A percentile compares a stretch with the other conserved stretches of the same genome.
Conservation (phyloP, 1,139 yeast species). For the Hyphopichia wangnamkhiaoensis region DNA sequence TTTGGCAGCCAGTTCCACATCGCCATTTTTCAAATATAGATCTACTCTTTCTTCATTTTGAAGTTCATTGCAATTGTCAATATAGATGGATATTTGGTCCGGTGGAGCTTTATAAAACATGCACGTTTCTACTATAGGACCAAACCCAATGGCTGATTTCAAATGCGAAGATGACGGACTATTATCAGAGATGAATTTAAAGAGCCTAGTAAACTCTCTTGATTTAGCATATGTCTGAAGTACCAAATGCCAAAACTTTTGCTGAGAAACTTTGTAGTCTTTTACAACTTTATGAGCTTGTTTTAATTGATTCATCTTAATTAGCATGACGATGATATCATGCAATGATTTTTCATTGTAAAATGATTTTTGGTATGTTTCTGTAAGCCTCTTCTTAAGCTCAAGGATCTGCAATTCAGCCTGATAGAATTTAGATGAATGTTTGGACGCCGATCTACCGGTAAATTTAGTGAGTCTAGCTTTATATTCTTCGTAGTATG, state of each 20-base stretch:
- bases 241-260: conserved; percentile 64
- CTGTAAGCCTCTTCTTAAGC: conserved; percentile 53
- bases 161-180: conserved; percentile 23
- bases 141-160: conserved; percentile 75
- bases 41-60: conserved; percentile 45
- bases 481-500: conserved; percentile 28
- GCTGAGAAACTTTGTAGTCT: conserved; percentile 63
- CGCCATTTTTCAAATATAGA: conserved; percentile 54
- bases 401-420: conserved; percentile 54
- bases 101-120: conserved; percentile 50
- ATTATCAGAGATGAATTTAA: conserved; percentile 40
- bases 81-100: conserved; percentile 37
- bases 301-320: conserved; percentile 59
- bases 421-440: conserved; percentile 35
- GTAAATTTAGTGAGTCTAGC: conserved; percentile 24
- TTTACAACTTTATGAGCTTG: conserved; percentile 58
- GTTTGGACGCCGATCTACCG: conserved; percentile 21
- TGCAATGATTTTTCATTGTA: conserved; percentile 50
- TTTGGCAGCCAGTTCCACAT: conserved; percentile 55
- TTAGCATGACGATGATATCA: conserved; percentile 55
- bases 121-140: conserved; percentile 59
- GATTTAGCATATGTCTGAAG: conserved; percentile 53
- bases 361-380: conserved; percentile 58
- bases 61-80: conserved; percentile 31
- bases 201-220: conserved; percentile 65